Percentiles rank a stretch among this genome's conserved stretches.
Evolutionary conservation across 2,329 filamentous ascomycete genomes (phyloP).

Genomic region (Fusarium subtropicale): DNA sequence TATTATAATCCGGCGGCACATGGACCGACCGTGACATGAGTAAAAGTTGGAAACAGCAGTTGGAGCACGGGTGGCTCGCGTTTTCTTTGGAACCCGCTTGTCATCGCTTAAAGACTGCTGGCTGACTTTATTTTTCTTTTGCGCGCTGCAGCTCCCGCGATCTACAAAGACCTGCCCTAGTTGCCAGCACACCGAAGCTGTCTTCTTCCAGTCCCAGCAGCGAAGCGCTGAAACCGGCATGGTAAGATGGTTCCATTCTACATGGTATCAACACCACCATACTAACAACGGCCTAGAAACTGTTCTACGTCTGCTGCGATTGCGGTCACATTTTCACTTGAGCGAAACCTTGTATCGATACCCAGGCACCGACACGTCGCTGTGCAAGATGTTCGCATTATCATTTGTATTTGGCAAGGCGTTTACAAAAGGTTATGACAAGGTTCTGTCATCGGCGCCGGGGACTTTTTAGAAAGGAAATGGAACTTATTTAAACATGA

Average conservation of each 20-base stretch:
- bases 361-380: conserved; percentile 29
- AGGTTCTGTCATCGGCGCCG: conserved; percentile 25
- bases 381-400: conserved; percentile 32
- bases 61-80: conserved; percentile 43
- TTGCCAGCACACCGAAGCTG: conserved; percentile 89
- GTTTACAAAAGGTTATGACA: conserved; percentile 37
- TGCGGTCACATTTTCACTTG: conserved; percentile 88
- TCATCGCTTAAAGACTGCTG: conserved; percentile 49
- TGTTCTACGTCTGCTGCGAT: conserved; percentile 93
- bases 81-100: conserved; percentile 48
- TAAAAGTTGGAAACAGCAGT: conserved; percentile 43
- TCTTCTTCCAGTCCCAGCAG: conserved; percentile 99
- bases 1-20: conserved; percentile 23
- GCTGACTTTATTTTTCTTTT: conserved; percentile 58
- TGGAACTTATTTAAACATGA: conserved; percentile 36
- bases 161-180: conserved; percentile 86
- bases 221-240: conserved; percentile 97
- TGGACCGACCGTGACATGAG: conserved; percentile 34
- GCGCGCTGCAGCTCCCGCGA: conserved; percentile 81
- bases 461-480: conserved; percentile 21
- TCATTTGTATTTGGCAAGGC: conserved; percentile 42
- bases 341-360: conserved; percentile 46
- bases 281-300: conserved; percentile 68
- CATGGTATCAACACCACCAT: not conserved
- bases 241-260: conserved; percentile 68